These are phyloP conservation scores for Sapria himalayana DNA, from an alignment of 345 rosid genomes.

Conservation along the genomic window DNA sequence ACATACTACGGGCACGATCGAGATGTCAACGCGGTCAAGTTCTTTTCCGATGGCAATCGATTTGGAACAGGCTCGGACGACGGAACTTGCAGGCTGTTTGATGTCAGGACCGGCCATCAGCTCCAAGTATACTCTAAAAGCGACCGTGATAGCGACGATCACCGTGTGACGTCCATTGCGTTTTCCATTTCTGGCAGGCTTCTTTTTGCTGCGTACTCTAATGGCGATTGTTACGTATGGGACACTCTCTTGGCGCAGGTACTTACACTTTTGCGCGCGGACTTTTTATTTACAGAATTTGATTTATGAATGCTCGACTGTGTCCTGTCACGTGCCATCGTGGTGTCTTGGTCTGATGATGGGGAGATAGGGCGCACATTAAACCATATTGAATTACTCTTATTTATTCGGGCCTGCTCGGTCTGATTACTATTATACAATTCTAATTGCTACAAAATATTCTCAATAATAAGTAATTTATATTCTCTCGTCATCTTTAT, in stretches of 20 bases:
- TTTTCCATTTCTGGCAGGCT: slow-evolving; percentile 95
- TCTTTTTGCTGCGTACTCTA: slow-evolving; percentile 67
- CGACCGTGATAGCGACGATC: slow-evolving; percentile 25
- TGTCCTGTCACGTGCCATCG: too few relatives aligned
- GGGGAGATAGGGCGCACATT: too few relatives aligned
- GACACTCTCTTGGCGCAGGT: slow-evolving; percentile 89
- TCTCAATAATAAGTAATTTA: too few relatives aligned
- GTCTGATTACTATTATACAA: too few relatives aligned
- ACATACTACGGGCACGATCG: slow-evolving; percentile 88
- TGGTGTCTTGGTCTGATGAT: too few relatives aligned
- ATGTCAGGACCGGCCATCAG: slow-evolving; percentile 83
- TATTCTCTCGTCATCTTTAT: too few relatives aligned
- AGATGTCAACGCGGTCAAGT: slow-evolving; percentile 77
- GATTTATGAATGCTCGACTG: too few relatives aligned
- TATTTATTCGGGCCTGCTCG: too few relatives aligned
- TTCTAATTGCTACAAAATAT: too few relatives aligned
- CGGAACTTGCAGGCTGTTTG: slow-evolving; percentile 91
- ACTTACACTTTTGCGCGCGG: slow-evolving; percentile 6
- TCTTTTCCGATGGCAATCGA: slow-evolving; percentile 88
- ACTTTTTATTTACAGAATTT: too few relatives aligned
- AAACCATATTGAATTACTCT: too few relatives aligned
- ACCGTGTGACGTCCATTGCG: slow-evolving; percentile 58
- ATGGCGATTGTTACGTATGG: slow-evolving; percentile 77
- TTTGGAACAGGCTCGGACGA: slow-evolving; percentile 94
- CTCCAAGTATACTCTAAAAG: slow-evolving; percentile 58